phyloP scores from a whole-genome alignment of 1,139 yeast species.

The Schwanniomyces etchellsii region DNA sequence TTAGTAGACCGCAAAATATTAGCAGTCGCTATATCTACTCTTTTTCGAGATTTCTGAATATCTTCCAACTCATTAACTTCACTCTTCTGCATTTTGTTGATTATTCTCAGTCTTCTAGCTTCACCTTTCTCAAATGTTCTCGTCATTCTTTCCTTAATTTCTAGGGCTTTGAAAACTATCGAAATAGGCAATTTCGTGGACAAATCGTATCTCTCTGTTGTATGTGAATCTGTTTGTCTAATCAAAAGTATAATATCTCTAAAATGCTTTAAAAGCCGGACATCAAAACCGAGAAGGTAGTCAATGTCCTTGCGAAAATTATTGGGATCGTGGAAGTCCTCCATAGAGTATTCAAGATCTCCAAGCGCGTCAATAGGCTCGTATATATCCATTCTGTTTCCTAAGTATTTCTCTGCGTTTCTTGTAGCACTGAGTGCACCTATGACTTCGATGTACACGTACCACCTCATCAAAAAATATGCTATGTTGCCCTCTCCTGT shows the following conservation, averaged over 20 bases:
- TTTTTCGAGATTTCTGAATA: conserved; percentile 9
- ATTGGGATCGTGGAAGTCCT: conserved; percentile 4
- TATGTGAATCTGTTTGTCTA: conserved; percentile 26
- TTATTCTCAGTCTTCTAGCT: conserved; percentile 22
- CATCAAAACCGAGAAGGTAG: conserved; percentile 55
- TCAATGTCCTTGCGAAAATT: conserved; percentile 45
- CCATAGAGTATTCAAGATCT: conserved; percentile 7
- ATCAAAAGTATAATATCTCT: conserved; percentile 42
- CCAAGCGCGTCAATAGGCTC: conserved; percentile 15
- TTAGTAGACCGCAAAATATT: conserved; percentile 47
- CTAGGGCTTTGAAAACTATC: conserved; percentile 40
- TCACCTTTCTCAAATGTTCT: conserved; percentile 30
- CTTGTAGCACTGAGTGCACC: conserved; percentile 49
- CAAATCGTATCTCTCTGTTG: conserved; percentile 10
- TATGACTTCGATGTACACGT: conserved; percentile 64
- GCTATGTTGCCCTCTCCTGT: conserved; percentile 38
- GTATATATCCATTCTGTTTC: conserved; percentile 9
- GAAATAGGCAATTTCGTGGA: conserved; percentile 22
- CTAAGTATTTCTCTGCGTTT: conserved; percentile 22
- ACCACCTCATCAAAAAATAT: conserved; percentile 65
- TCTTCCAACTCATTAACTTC: conserved; percentile 6
- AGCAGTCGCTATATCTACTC: conserved; percentile 24
- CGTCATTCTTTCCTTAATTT: conserved; percentile 34
- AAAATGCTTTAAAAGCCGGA: conserved; percentile 45
- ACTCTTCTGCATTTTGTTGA: conserved; percentile 12